Evolutionary conservation across 2,329 filamentous ascomycete species (phyloP), one percentile per base, ranked within the genome.

Genomic region (Ascocoryne sarcoides): DNA sequence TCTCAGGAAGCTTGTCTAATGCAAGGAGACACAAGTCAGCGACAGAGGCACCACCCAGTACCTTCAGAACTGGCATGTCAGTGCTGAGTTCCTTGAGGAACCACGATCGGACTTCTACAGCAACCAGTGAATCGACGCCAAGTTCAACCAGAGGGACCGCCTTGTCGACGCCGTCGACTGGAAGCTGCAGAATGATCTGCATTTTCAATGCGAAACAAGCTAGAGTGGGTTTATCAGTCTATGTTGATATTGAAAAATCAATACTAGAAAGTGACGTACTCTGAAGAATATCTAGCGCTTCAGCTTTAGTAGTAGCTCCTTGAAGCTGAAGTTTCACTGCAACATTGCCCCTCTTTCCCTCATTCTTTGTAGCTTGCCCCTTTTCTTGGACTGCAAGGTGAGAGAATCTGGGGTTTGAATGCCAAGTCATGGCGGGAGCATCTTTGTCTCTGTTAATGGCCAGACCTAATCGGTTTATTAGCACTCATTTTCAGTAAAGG

Each of bases 71-170:
- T 5, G 34, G 21, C 2, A 72, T 49, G 32, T 67, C 60, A 1
- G 65, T 64, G 2, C 60, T 60, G 14, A 63, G 62, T 43, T 64
- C 62, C 31, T 59, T 56, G 7, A 62, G 51, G 1, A 72, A 58
- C 69, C 69, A 73, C 47, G 64, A 70, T 14, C 70, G 63, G 3
- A 73, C 56, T 7, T 66, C 67, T 18, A 73, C 68, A 1, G 69
- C 70, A 5, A 72, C 65, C 10, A 74, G 60, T 0, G 68, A 72
- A 55, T 75, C 71, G 5, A 73, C 65, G 1, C 70, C 42, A 16
- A 40, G 16, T 3, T 40, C 18, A 8, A 28, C 31, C 18, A 44
- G 20, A 10, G 37, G 32, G 15, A 21, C 28, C 3, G 10, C 30
- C 3, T 8, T 15, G 18, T 32, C 30, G n/a, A 32, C 9, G 26